phyloP scores from a whole-genome alignment of 495 filamentous ascomycete genomes.

The Podospora bellae-mahoneyi region DNA sequence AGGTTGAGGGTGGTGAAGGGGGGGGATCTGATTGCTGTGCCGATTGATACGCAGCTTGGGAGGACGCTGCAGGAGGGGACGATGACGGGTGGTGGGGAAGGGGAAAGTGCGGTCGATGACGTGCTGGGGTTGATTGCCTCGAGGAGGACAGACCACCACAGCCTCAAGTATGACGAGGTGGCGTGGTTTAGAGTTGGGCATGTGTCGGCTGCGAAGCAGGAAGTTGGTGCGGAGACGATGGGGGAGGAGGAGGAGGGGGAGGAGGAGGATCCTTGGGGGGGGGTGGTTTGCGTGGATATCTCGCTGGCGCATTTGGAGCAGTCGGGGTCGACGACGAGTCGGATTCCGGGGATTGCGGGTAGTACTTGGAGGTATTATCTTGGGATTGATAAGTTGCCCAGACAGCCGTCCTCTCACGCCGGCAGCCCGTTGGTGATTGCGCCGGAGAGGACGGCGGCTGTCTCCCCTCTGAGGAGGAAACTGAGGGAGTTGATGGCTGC shows the following conservation, averaged over 20 bases:
- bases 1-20: slow-evolving; percentile 73
- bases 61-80: slow-evolving; percentile 65
- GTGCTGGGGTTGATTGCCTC: slow-evolving; percentile 45
- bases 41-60: slow-evolving; percentile 78
- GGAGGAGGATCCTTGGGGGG: slow-evolving; percentile 73
- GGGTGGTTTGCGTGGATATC: slow-evolving; percentile 77
- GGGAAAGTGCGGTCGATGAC: slow-evolving; percentile 60
- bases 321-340: slow-evolving; percentile 75
- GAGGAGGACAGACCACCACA: slow-evolving; percentile 33
- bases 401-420: slow-evolving; percentile 33
- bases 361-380: slow-evolving; percentile 87
- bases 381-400: slow-evolving; percentile 58
- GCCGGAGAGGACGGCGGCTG: slow-evolving; percentile 50
- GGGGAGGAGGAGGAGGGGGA: slow-evolving; percentile 39
- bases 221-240: slow-evolving; percentile 38
- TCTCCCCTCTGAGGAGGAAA: slow-evolving; percentile 66
- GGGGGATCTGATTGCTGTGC: slow-evolving; percentile 82
- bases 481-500: slow-evolving; percentile 83
- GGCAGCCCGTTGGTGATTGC: slow-evolving; percentile 44
- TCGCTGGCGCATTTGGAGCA: slow-evolving; percentile 81
- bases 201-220: slow-evolving; percentile 60
- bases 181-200: slow-evolving; percentile 88
- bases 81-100: slow-evolving; percentile 48
- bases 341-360: slow-evolving; percentile 66
- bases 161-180: slow-evolving; percentile 54